Percentiles rank a stretch among this genome's conserved stretches.
These are phyloP conservation scores for Saccharomycopsis oosterbeekiorum DNA, from an alignment of 805 yeast genomes.

Conservation along the genomic window DNA sequence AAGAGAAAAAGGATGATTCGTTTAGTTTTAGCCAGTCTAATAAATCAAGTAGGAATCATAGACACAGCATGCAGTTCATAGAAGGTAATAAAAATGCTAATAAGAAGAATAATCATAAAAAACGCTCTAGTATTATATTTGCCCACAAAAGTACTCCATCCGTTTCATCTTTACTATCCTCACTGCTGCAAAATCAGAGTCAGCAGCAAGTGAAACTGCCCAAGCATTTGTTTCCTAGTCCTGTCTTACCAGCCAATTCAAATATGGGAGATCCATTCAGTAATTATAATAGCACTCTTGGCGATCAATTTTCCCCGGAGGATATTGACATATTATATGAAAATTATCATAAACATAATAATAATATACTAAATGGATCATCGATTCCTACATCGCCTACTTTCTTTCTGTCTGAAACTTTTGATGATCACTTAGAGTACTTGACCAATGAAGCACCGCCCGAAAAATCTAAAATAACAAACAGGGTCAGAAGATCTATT, in stretches of 20 bases:
- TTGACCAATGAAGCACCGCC: slow-evolving; percentile 3
- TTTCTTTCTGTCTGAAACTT: slow-evolving; percentile 11
- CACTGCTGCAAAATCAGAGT: background rate
- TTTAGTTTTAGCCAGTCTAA: background rate
- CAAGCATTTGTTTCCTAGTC: background rate
- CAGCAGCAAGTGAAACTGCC: slow-evolving; percentile 1
- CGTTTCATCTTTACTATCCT: background rate
- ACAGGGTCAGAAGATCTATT: slow-evolving; percentile 12
- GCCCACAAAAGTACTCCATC: background rate
- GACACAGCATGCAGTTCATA: background rate
- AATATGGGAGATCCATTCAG: background rate
- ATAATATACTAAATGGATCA: background rate
- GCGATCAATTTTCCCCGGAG: background rate
- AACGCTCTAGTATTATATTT: background rate
- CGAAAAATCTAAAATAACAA: slow-evolving; percentile 2
- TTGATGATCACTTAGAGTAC: slow-evolving; percentile 7
- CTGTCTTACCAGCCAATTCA: background rate
- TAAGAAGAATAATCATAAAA: background rate
- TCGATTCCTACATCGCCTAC: slow-evolving; percentile 10
- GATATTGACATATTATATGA: background rate
- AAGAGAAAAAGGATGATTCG: background rate
- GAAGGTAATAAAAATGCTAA: background rate
- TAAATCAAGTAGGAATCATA: background rate
- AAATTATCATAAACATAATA: background rate
- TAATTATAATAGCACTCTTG: background rate